Conservation (phyloP, 2,329 filamentous ascomycete species). For the Arthroderma sp. region DNA sequence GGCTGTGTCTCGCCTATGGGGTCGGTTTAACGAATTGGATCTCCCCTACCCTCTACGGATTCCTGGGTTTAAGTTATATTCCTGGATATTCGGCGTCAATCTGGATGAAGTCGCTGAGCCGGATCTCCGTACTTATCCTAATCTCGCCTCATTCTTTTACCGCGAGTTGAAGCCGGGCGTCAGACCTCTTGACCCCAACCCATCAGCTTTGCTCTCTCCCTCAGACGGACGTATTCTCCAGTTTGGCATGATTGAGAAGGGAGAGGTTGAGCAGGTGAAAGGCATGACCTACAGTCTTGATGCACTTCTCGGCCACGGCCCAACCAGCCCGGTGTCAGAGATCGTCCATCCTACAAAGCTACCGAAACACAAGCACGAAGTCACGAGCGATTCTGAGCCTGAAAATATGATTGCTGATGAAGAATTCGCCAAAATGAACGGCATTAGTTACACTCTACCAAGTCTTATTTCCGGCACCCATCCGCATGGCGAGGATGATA, state of each 20-base stretch:
- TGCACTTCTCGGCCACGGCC: conserved; percentile 61
- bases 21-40: conserved; percentile 75
- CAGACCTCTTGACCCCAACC: conserved; percentile 70
- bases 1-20: conserved; percentile 79
- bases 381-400: conserved; percentile 29
- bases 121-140: conserved; percentile 80
- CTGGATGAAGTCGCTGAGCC: conserved; percentile 76
- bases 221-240: conserved; percentile 85
- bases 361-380: conserved; percentile 15
- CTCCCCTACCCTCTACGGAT: conserved; percentile 79
- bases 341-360: conserved; percentile 21
- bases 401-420: conserved; percentile 67
- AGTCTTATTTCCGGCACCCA: conserved; percentile 65
- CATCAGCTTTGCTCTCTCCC: conserved; percentile 69
- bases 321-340: conserved; percentile 33
- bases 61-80: conserved; percentile 84
- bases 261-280: conserved; percentile 96
- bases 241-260: conserved; percentile 80
- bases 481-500: conserved; percentile 35
- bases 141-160: conserved; percentile 95
- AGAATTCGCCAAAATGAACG: conserved; percentile 88
- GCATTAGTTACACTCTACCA: conserved; percentile 87
- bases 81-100: conserved; percentile 81
- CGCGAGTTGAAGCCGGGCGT: conserved; percentile 79
- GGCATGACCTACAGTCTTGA: conserved; percentile 97